Evolutionary conservation across 1,139 yeast genomes (phyloP).

Genomic region (Suhomyces ambrosiae): DNA sequence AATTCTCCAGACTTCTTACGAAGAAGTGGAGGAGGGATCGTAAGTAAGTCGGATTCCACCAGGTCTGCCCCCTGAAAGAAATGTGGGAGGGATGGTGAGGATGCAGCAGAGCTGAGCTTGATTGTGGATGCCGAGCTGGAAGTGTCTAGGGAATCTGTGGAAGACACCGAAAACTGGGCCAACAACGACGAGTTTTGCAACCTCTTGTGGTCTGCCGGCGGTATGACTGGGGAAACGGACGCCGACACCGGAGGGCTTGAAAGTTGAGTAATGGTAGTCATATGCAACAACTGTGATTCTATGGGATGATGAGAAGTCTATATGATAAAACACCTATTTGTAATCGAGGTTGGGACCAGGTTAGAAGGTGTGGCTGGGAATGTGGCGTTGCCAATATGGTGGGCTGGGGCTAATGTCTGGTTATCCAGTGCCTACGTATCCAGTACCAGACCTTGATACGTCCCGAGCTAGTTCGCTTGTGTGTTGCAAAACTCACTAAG

Average conservation of each 20-base stretch:
- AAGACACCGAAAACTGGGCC: constrained; percentile 8
- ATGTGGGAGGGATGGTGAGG: constrained; percentile 14
- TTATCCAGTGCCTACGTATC: constrained; percentile 1
- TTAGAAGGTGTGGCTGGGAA: too few species aligned
- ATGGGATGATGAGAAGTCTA: too few species aligned
- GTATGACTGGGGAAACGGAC: not conserved
- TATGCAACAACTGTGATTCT: too few species aligned
- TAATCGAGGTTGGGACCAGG: too few species aligned
- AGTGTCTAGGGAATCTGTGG: constrained; percentile 13
- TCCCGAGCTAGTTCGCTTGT: not conserved
- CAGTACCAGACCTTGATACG: constrained; percentile 3
- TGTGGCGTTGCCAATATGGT: not conserved
- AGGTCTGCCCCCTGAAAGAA: constrained; percentile 7
- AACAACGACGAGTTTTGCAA: constrained; percentile 11
- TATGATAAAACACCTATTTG: too few species aligned
- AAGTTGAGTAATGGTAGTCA: too few species aligned
- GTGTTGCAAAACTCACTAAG: not conserved
- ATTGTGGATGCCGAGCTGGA: constrained; percentile 12
- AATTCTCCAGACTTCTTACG: constrained; percentile 44
- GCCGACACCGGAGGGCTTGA: constrained; percentile 1
- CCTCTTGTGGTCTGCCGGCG: constrained; percentile 6
- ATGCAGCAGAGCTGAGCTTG: constrained; percentile 11
- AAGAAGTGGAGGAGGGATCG: constrained; percentile 24
- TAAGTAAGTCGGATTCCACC: not conserved
- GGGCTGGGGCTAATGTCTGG: not conserved